Percentiles rank a stretch among this genome's conserved stretches.
These are phyloP conservation scores for Lentinula guzmanii DNA, from an alignment of 768 basidiomycete genomes.

Conservation along the genomic window DNA sequence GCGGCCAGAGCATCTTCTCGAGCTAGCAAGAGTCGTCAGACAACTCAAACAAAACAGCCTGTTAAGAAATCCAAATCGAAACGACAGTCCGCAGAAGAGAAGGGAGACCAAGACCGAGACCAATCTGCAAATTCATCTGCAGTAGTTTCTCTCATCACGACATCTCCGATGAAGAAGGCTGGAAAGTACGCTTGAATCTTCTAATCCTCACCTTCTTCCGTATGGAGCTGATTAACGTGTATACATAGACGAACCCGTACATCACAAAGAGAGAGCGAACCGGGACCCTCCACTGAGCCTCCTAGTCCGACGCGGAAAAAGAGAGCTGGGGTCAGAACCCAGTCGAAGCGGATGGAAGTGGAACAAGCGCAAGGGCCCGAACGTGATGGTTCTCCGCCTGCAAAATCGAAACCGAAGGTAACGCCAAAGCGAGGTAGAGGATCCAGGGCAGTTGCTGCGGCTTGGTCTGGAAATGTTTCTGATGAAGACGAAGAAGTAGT, in stretches of 20 bases:
- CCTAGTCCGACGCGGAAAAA: not conserved
- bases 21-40: too few relatives aligned
- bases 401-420: not conserved
- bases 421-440: not conserved
- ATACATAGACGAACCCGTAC: not conserved
- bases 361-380: not conserved
- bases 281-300: not conserved
- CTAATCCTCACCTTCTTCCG: not conserved
- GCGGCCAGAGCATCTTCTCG: not conserved
- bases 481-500: not conserved
- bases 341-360: not conserved
- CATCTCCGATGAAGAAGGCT: slow-evolving; percentile 2
- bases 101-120: not conserved
- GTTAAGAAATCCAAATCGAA: not conserved
- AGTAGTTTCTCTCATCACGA: not conserved
- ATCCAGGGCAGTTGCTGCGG: not conserved
- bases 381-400: not conserved
- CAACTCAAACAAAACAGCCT: not conserved
- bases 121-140: too few relatives aligned
- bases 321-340: not conserved
- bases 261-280: not conserved
- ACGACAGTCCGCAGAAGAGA: not conserved
- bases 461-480: not conserved
- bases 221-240: not conserved
- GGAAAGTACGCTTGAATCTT: not conserved